Evolutionary conservation across 805 yeast species (phyloP).

Genomic region (Maudiozyma saulgeensis): DNA sequence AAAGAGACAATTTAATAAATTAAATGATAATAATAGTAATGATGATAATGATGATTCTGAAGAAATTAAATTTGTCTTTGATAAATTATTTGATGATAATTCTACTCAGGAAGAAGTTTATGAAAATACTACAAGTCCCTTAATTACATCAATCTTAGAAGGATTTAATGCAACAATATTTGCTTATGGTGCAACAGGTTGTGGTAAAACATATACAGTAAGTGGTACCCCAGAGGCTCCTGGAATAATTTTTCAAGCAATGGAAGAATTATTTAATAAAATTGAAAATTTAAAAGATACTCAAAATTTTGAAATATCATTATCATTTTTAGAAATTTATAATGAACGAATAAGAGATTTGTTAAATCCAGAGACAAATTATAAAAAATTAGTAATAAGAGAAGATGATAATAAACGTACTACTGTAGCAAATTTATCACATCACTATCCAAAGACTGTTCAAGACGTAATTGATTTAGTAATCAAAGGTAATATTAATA

Average conservation of each 20-base stretch:
- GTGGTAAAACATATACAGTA: slow-evolving; percentile 93
- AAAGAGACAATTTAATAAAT: background rate
- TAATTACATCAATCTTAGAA: slow-evolving; percentile 64
- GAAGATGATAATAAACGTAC: slow-evolving; percentile 60
- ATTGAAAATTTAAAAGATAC: slow-evolving; percentile 50
- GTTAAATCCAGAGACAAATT: slow-evolving; percentile 44
- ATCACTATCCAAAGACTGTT: slow-evolving; percentile 51
- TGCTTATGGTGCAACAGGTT: slow-evolving; percentile 96
- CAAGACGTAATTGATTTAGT: slow-evolving; percentile 75
- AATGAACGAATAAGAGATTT: slow-evolving; percentile 83
- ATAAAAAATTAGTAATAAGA: slow-evolving; percentile 47
- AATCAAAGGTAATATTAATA: slow-evolving; percentile 55
- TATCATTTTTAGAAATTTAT: slow-evolving; percentile 80
- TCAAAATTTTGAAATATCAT: slow-evolving; percentile 47
- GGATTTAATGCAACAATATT: slow-evolving; percentile 88
- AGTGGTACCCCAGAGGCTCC: slow-evolving; percentile 66
- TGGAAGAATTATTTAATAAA: slow-evolving; percentile 59
- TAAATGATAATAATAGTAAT: background rate
- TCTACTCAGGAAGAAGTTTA: slow-evolving; percentile 63
- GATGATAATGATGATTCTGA: background rate
- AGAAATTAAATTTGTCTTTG: slow-evolving; percentile 81
- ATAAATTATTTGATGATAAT: slow-evolving; percentile 59
- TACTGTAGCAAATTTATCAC: slow-evolving; percentile 60
- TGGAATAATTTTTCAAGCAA: slow-evolving; percentile 70
- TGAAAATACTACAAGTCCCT: slow-evolving; percentile 54